Base-by-base conservation (phyloP, 2,329 filamentous ascomycete species). In the Aureobasidium sp. region DNA sequence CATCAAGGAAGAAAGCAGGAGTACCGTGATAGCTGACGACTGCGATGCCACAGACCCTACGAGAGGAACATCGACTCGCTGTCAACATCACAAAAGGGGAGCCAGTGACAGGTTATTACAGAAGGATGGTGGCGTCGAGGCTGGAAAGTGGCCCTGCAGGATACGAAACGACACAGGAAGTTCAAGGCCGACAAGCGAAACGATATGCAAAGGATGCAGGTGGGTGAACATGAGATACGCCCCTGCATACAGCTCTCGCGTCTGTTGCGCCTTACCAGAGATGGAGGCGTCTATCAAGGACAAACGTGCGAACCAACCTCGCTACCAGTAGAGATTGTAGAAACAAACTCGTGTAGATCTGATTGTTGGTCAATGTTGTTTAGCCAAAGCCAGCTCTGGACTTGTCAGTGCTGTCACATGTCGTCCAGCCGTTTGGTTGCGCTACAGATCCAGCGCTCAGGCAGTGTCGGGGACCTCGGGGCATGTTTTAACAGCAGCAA, bases 191-290 rank as follows among this genome's bases (percentile, higher is more conserved):
- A 55, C 37, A 55, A 32, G 51, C 51, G 51, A 55, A 26, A 55
- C 17, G 51, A 55, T 37, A 43, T 55, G 24, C 20, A 10, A n/a
- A 41, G 26, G 37, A 15, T 32, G 51, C 17, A 20, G 15, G 24
- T 43, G 51, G 51, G 32, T 55, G 51, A 29, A 10, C 2, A 29
- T n/a, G 46, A 29, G 26, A 39, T 55, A 55, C 37, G 51, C 51
- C 51, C 51, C 51, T 55, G 51, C 51, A 55, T 55, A 32, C 37
- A n/a, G 32, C n/a, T 34, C 51, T n/a, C 51, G 51, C 51, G 51
- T 20, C 15, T 55, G 5, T 41, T 26, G 37, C 36, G 51, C 36
- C 36, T 37, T 55, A 55, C 36, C 8, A 32, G 26, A 43, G 3
- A 55, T 41, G 37, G 29, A 55, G 51, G 37, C 51, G 37, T 55